phyloP scores from a whole-genome alignment of 2,329 filamentous ascomycete genomes.

The Podosphaera fusca region DNA sequence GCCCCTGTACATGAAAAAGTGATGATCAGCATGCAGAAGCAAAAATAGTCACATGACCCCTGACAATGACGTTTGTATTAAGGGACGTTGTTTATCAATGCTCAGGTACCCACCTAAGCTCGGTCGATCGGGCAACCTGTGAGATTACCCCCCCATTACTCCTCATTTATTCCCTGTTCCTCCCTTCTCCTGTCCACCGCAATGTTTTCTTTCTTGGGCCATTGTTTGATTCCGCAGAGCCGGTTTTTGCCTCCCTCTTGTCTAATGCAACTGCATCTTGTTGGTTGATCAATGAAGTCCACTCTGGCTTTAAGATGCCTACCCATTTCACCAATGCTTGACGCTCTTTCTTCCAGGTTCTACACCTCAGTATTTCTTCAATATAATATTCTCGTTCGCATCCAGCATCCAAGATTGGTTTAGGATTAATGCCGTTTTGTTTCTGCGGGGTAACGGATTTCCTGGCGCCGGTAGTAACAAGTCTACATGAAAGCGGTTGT shows the following conservation, averaged over 20 bases:
- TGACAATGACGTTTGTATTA: no score
- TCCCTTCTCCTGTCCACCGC: no score
- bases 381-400: not conserved
- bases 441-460: not conserved
- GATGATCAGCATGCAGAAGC: no score
- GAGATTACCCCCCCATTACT: no score
- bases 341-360: not conserved
- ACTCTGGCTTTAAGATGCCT: not conserved
- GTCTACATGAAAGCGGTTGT: not conserved
- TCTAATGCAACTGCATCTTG: not conserved
- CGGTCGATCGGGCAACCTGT: no score
- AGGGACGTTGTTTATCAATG: no score
- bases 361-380: not conserved
- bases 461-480: not conserved
- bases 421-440: not conserved
- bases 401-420: not conserved
- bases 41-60: no score
- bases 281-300: not conserved
- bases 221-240: not conserved
- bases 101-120: no score
- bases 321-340: not conserved
- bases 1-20: no score
- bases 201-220: not conserved
- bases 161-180: no score
- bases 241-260: not conserved